phyloP scores from a whole-genome alignment of 306 rosid species.

The Sicyos edulis region DNA sequence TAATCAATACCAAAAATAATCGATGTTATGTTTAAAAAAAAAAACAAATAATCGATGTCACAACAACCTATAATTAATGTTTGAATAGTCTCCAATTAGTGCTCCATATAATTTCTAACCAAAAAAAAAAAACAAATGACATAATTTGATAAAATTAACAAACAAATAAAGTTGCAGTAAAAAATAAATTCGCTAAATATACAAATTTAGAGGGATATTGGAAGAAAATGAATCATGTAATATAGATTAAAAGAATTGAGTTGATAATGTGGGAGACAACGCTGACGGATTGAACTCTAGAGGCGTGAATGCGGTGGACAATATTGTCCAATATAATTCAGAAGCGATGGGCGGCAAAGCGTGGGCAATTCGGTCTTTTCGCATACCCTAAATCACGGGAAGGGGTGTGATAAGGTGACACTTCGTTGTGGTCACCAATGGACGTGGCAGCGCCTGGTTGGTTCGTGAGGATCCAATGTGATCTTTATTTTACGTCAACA shows the following conservation, averaged over 20 bases:
- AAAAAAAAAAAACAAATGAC: too few species aligned
- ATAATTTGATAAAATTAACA: too few species aligned
- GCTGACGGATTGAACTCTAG: neutral
- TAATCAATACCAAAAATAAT: too few species aligned
- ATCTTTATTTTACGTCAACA: neutral
- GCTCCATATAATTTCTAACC: too few species aligned
- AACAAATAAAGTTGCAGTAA: too few species aligned
- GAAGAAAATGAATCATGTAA: neutral
- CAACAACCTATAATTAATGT: too few species aligned
- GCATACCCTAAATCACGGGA: neutral
- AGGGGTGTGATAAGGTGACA: neutral
- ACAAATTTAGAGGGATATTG: too few species aligned
- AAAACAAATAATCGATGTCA: too few species aligned
- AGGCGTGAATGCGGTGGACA: neutral
- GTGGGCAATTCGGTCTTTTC: neutral
- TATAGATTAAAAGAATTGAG: neutral
- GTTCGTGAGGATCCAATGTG: constrained; percentile 11
- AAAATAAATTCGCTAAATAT: too few species aligned
- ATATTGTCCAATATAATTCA: neutral
- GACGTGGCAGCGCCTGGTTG: neutral
- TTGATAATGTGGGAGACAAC: constrained; percentile 6
- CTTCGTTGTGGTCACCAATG: neutral
- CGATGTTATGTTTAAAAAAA: too few species aligned
- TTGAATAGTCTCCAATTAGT: too few species aligned
- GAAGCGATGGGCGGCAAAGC: neutral